Base-by-base conservation (phyloP, 495 filamentous ascomycete species). In the Tuber indicum region DNA sequence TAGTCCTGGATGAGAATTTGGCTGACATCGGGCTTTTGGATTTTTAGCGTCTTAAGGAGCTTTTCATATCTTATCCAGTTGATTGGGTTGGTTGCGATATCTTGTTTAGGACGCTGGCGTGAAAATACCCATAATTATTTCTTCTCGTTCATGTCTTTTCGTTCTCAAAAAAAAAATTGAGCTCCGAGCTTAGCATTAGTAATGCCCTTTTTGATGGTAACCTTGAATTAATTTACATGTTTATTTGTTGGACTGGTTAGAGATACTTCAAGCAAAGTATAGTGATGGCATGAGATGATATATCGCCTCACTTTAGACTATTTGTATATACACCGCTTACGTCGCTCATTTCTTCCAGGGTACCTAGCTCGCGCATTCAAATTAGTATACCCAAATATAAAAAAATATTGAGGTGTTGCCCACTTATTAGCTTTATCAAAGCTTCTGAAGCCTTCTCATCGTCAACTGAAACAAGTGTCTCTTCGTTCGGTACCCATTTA, bases 401-500 rank as follows among this genome's bases (percentile, higher is more conserved):
- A 32, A 16, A 47, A 72, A 66, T 36, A 17, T 32, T 8, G 32
- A 66, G 26, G 58, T 1, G 12, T 19, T n/a, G 73, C 21, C 75
- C 78, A 43, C 87, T 83, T 32, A 91, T 85, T 75, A 91, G 84
- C 44, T 87, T 88, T 46, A 89, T 83, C 42, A 93, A 86, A 1
- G 86, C 84, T 69, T 84, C 81, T 10, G 89, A 86, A 66, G 86
- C 85, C 75, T 90, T 78, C 17, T 76, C 81, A 45, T 86, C 82
- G 49, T 87, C 86, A 62, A 92, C 77, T 7, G 85, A 84, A 23
- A 92, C 89, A 84, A 89, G 88, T 0, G 91, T 94, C 72, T 98
- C 95, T 74, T 89, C 87, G 74, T 94, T 96, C 0, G 94, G 88
- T 75, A 91, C 89, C 93, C 93, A 98, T 71, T 97, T 87, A 45